Evolutionary conservation across 129 eudicot genomes (phyloP), one percentile per base, ranked within the genome.

Genomic region (Flaveria robusta): DNA sequence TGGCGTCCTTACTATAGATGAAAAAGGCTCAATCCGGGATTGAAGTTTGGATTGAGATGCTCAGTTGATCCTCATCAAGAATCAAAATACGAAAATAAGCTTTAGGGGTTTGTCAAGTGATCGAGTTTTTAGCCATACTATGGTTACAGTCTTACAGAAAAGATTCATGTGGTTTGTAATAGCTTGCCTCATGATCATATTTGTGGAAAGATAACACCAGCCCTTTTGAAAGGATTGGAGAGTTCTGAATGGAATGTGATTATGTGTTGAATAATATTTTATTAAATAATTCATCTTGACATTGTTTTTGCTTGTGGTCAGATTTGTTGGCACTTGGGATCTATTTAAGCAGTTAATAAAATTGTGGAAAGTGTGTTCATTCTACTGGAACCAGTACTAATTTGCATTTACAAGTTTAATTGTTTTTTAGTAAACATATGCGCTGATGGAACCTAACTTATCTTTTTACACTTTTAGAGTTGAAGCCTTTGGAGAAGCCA

Each of bases 131-230:
- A 24, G 27, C 27, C 1, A 24, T 24, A 24, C 27, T 24, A 24
- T 24, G 27, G 27, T 24, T 24, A 24, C 27, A 24, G 27, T 24
- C 27, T 24, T 24, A 24, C 27, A 24, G 27, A 24, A 24, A 24
- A 24, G 27, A 24, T 24, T 24, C 1, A 24, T 24, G 96, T 83
- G 99, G 97, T 23, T 71, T 84, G 26, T 24, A 97, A 95, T 83
- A 79, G 99, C 82, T 86, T 95, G 82, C 99, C 99, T 66, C 99
- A 96, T 71, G 99, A 95, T 88, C 97, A 95, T 81, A 87, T 95
- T 68, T 91, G 99, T 85, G 94, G 83, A 81, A 95, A 89, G 88
- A 81, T 95, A 72, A 95, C 99, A 19, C 96, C 99, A 34, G 51
- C 81, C 7, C 82, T 95, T 76, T 76, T 95, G 42, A 95, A 95